Percentiles rank a stretch among this genome's conserved stretches.
These are phyloP conservation scores for Leptomonas seymouri DNA, from an alignment of 208 protist genomes.

Conservation along the genomic window DNA sequence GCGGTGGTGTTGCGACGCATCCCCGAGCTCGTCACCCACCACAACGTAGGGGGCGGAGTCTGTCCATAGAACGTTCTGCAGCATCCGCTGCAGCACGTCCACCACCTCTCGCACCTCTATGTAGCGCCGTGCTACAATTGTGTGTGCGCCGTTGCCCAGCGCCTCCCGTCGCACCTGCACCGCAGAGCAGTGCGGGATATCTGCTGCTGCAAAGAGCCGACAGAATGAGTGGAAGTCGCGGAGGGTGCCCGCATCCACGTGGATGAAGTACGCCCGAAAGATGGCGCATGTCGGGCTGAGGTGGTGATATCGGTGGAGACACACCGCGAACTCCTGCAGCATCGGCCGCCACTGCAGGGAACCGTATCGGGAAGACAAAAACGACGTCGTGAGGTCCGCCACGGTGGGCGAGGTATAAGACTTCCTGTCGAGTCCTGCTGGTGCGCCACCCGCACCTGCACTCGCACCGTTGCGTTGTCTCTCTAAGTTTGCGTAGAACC, in stretches of 20 bases:
- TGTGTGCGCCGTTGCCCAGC: conserved; percentile 18
- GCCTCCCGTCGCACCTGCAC: conserved; percentile 29
- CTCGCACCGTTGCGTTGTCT: neutral
- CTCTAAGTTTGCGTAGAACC: neutral
- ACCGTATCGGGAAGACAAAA: conserved; percentile 42
- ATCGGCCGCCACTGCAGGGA: conserved; percentile 45
- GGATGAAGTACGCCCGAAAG: conserved; percentile 51
- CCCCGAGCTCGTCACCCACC: conserved; percentile 1
- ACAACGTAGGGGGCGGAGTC: conserved; percentile 21
- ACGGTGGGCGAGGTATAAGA: conserved; percentile 24
- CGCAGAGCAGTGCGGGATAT: conserved; percentile 28
- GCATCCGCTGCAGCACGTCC: conserved; percentile 29
- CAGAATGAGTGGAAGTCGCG: conserved; percentile 41
- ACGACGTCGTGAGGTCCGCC: conserved; percentile 36
- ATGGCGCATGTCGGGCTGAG: conserved; percentile 46
- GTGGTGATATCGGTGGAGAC: conserved; percentile 39
- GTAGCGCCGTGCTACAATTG: conserved; percentile 50
- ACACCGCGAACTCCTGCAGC: conserved; percentile 40
- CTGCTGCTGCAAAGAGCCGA: conserved; percentile 26
- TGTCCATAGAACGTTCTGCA: conserved; percentile 32
- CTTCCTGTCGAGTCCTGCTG: neutral
- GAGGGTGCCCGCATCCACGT: conserved; percentile 31
- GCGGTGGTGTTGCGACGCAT: neutral
- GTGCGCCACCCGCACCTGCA: neutral
- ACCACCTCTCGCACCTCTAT: conserved; percentile 40